A percentile compares a stretch with the other conserved stretches of the same genome.
These are phyloP conservation scores for Aspergillus oerlinghausenensis DNA, from an alignment of 2,329 filamentous ascomycete species.

Conservation along the genomic window DNA sequence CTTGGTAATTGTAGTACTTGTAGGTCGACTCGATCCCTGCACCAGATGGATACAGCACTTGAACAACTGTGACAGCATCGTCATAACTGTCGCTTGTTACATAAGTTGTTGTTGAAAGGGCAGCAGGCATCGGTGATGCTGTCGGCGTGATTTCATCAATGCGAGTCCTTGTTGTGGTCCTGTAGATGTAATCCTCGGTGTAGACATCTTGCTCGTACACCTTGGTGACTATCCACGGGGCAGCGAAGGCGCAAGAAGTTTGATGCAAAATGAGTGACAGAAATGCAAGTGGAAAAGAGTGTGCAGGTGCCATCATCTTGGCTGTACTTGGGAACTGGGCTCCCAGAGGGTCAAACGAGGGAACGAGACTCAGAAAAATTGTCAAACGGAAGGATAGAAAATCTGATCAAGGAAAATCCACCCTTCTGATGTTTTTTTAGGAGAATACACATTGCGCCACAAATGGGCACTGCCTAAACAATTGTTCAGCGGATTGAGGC, in stretches of 20 bases:
- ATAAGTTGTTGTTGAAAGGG: conserved; percentile 23
- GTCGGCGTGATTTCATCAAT: conserved; percentile 20
- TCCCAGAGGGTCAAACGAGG: not conserved
- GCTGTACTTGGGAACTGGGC: not conserved
- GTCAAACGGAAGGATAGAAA: not conserved
- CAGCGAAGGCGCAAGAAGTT: conserved; percentile 17
- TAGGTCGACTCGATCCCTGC: conserved; percentile 10
- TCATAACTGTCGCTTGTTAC: conserved; percentile 9
- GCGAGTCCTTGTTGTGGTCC: conserved; percentile 9
- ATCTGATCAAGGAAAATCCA: not conserved
- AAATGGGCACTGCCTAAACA: not conserved
- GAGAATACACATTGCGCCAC: not conserved
- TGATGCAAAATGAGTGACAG: conserved; percentile 17
- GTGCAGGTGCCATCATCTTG: conserved; percentile 17
- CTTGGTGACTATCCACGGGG: conserved; percentile 29
- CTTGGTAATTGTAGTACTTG: not conserved
- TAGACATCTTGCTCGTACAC: conserved; percentile 17
- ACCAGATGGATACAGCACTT: conserved; percentile 25
- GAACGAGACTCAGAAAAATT: not conserved
- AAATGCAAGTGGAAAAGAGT: conserved; percentile 18
- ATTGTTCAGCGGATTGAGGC: not conserved
- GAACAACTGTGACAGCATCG: conserved; percentile 19
- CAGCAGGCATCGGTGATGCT: conserved; percentile 17
- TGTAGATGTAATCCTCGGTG: conserved; percentile 9
- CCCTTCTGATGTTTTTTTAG: not conserved